Base-by-base conservation (phyloP, 2,329 filamentous ascomycete genomes). In the Cryoendolithus antarcticus region DNA sequence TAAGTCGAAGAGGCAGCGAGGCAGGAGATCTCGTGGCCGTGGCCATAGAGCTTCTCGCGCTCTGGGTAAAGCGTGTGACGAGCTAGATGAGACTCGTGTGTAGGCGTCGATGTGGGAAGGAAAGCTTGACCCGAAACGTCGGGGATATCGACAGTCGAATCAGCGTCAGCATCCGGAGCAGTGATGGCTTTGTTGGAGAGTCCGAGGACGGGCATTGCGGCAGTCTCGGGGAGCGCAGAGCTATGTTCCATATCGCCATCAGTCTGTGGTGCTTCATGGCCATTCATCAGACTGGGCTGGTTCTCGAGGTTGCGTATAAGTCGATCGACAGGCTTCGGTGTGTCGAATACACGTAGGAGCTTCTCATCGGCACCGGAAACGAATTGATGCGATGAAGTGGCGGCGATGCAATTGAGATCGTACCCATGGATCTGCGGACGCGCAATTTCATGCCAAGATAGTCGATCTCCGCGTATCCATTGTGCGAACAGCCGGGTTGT, bases 361-460 rank as follows among this genome's bases (percentile, higher is more conserved):
- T 98, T 98, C 66, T 98, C 91, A 49, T 98, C 91, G 3, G 91
- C 91, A 5, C 91, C 91, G 2, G 88, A 93, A 13, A 96, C 81
- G 56, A 98, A 98, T 49, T 80, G 81, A 6, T 75, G 71, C 6
- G 73, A 62, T 6, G 76, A 78, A 4, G 95, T 68, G 0, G 78
- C 74, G 54, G 86, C 82, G 46, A 96, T 79, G 59, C 91, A 96
- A 66, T 96, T 98, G 39, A 98, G 72, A 59, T 98, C 89, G 59
- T 98, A 98, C 30, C 91, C 91, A 58, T 98, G 91, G 48, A 98
- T 98, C 59, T 98, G 91, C 3, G 91, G 91, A 36, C 91, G 72
- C 1, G 88, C 82, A 67, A 96, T 86, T 60, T 98, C 91, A 61
- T 96, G 89, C 91, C 91, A 98, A 7, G 85, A 86, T 31, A 46